Base-by-base conservation (phyloP, 495 filamentous ascomycete species). In the Penicillium chermesinum region DNA sequence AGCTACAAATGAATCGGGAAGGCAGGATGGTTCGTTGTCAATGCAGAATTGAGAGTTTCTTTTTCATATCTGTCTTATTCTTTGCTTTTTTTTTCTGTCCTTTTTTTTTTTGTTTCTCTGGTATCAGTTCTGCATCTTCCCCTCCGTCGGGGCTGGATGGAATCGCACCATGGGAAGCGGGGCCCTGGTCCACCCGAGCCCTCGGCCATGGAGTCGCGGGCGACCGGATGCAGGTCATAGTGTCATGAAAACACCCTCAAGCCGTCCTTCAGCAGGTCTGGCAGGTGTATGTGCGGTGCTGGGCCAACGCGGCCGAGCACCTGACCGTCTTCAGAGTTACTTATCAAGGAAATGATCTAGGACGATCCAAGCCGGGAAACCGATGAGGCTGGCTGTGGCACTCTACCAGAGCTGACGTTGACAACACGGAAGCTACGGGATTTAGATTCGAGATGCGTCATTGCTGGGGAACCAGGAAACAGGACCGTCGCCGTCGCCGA, bases 311-410 rank as follows among this genome's bases (percentile, higher is more conserved):
- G 25, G n/a, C n/a, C n/a, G 10, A 30, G 10, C 25, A 30, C 4
- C 4, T 30, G 25, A 30, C 10, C 25, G n/a, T 30, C 5, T 10
- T 30, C 25, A 30, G 4, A 30, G 5, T 30, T 30, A 30, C 25
- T 30, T 4, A 5, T 30, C 25, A 4, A 30, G 15, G 14, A 7
- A 32, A 15, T 33, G 42, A 10, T 18, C 2, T 18, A 2, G 44
- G n/a, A 52, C 40, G n/a, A 46, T 38, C 33, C 17, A 17, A 37
- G 17, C 17, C 19, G 41, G 39, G 30, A 41, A 43, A 41, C 36
- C n/a, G 12, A 19, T 22, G 40, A 48, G 48, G 53, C 49, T 49
- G 45, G 53, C 44, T 48, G 41, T 37, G 19, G n/a, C n/a, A n/a
- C 21, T 33, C 33, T 5, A 13, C 19, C n/a, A 20, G 8, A 41